Percentiles rank a stretch among this genome's conserved stretches.
phyloP scores from a whole-genome alignment of 2,329 filamentous ascomycete genomes.

The Torrubiella hemipterigena region DNA sequence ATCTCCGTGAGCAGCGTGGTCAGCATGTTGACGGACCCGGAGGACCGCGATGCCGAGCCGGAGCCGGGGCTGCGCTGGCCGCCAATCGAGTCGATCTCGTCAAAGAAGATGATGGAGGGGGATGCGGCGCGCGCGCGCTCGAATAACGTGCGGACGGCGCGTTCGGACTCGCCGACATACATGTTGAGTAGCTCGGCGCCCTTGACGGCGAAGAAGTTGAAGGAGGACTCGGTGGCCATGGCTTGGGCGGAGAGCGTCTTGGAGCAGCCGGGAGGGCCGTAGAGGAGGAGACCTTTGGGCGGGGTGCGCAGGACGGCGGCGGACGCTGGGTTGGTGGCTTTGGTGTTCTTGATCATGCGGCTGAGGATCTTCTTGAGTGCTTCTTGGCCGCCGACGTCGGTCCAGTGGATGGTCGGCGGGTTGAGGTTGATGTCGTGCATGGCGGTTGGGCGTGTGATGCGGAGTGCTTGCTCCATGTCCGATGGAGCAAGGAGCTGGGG shows the following conservation, averaged over 20 bases:
- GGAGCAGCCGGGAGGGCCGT: conserved; percentile 87
- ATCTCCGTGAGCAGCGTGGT: conserved; percentile 88
- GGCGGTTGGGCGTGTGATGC: conserved; percentile 63
- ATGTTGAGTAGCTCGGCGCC: conserved; percentile 88
- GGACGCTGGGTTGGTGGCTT: conserved; percentile 20
- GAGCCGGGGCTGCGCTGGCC: conserved; percentile 35
- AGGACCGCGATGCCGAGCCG: conserved; percentile 16
- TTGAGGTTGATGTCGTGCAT: conserved; percentile 86
- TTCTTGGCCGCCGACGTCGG: conserved; percentile 77
- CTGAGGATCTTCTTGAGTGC: conserved; percentile 54
- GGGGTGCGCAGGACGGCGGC: conserved; percentile 35
- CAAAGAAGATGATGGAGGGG: conserved; percentile 92
- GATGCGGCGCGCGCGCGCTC: conserved; percentile 72
- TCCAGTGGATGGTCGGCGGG: conserved; percentile 75
- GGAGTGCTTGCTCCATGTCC: conserved; percentile 55
- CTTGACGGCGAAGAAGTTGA: conserved; percentile 93
- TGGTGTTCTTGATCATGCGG: conserved; percentile 32
- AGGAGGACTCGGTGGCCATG: conserved; percentile 76
- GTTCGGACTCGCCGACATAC: conserved; percentile 93
- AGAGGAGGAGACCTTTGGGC: conserved; percentile 75
- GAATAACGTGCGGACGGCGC: conserved; percentile 75
- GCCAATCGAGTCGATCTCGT: conserved; percentile 85
- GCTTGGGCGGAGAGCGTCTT: conserved; percentile 91
- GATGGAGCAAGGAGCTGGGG: conserved; percentile 20
- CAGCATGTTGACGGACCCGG: conserved; percentile 63